These are phyloP conservation scores for Chaetomium sp. DNA, from an alignment of 2,329 filamentous ascomycete genomes.

Conservation along the genomic window DNA sequence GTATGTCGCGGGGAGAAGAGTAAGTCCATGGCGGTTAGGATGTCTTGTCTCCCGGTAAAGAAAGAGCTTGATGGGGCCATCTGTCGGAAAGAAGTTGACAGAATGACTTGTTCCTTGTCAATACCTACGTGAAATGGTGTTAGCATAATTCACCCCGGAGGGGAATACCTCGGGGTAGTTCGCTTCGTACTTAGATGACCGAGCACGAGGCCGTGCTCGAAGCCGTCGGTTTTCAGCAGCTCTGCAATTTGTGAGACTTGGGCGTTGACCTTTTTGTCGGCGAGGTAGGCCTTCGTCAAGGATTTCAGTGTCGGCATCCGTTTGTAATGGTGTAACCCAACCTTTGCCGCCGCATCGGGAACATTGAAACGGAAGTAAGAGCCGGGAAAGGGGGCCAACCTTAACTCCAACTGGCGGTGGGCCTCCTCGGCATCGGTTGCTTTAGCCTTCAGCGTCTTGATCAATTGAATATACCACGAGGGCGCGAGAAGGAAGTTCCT, in stretches of 20 bases:
- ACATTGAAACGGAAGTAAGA: conserved; percentile 29
- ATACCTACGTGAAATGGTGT: conserved; percentile 5
- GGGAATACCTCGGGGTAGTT: not conserved
- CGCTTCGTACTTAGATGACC: conserved; percentile 19
- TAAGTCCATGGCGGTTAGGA: conserved; percentile 21
- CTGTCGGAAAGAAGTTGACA: not conserved
- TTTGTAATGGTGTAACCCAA: conserved; percentile 24
- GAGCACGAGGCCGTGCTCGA: conserved; percentile 17
- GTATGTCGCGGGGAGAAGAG: conserved; percentile 13
- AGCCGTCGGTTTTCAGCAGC: conserved; percentile 8
- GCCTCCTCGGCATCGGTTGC: conserved; percentile 21
- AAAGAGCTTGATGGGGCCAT: conserved; percentile 16
- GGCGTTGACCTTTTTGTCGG: conserved; percentile 3
- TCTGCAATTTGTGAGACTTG: conserved; percentile 22
- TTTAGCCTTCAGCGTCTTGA: conserved; percentile 18
- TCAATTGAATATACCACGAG: not conserved
- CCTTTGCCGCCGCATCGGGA: conserved; percentile 19
- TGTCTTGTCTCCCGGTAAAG: conserved; percentile 25
- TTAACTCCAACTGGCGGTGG: conserved; percentile 16
- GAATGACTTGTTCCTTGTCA: conserved; percentile 16
- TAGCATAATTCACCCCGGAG: not conserved
- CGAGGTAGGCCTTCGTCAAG: conserved; percentile 24
- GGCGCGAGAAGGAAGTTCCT: not conserved
- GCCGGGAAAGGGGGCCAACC: conserved; percentile 14
- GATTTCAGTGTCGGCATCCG: conserved; percentile 24